Percentiles rank a stretch among this genome's conserved stretches.
Evolutionary conservation across 352 stramenopile species (phyloP).

Genomic region (Phytophthora fragariaefolia): DNA sequence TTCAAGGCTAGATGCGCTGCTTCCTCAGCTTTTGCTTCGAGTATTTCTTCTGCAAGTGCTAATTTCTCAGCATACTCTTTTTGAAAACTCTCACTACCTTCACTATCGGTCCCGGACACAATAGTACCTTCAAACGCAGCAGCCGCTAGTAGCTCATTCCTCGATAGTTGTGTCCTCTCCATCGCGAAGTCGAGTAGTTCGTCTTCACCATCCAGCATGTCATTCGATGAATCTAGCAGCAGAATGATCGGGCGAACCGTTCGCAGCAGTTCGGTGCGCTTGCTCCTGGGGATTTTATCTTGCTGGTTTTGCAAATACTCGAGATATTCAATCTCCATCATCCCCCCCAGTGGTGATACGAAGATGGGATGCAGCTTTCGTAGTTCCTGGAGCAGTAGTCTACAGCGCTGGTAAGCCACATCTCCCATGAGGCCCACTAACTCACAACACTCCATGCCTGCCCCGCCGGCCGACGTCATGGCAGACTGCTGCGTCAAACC

Average conservation of each 20-base stretch:
- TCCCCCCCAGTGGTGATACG: slow-evolving; percentile 53
- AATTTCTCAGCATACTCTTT: slow-evolving; percentile 42
- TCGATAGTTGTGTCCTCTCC: slow-evolving; percentile 58
- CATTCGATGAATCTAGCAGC: slow-evolving; percentile 44
- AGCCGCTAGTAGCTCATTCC: slow-evolving; percentile 57
- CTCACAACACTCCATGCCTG: slow-evolving; percentile 51
- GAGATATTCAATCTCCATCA: slow-evolving; percentile 66
- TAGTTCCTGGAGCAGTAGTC: slow-evolving; percentile 66
- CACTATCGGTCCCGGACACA: slow-evolving; percentile 19
- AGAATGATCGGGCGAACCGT: slow-evolving; percentile 56
- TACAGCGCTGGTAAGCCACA: slow-evolving; percentile 66
- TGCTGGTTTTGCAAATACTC: slow-evolving; percentile 42
- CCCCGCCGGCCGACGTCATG: slow-evolving; percentile 24
- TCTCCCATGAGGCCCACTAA: slow-evolving; percentile 64
- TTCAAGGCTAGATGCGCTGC: slow-evolving; percentile 51
- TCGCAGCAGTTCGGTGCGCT: slow-evolving; percentile 35
- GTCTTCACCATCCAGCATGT: slow-evolving; percentile 65
- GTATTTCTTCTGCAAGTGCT: slow-evolving; percentile 49
- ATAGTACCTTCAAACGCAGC: slow-evolving; percentile 48
- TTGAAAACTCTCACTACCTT: slow-evolving; percentile 16
- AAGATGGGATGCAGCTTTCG: slow-evolving; percentile 57
- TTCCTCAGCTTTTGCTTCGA: slow-evolving; percentile 57
- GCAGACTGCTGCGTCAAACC: background rate
- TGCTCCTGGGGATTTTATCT: slow-evolving; percentile 40
- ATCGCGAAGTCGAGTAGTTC: slow-evolving; percentile 60